A percentile compares a stretch with the other conserved stretches of the same genome.
Conservation (phyloP, 805 yeast species). For the Ogataea corticis region DNA sequence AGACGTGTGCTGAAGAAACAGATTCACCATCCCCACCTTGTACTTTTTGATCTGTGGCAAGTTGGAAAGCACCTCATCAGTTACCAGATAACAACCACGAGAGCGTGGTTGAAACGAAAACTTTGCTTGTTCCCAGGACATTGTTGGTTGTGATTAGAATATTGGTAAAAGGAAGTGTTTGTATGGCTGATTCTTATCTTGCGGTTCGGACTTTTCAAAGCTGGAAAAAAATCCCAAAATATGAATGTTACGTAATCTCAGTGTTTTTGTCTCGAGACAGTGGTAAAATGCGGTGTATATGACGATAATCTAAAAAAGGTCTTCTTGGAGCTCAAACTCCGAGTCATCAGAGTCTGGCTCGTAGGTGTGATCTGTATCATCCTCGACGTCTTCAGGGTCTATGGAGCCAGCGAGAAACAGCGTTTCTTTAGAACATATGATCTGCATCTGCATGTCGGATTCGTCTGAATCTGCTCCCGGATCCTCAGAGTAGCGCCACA, state of each 20-base stretch:
- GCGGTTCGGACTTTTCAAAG: too few relatives aligned
- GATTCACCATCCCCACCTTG: constrained; percentile 61
- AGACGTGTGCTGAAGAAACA: constrained; percentile 78
- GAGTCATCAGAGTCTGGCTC: constrained; percentile 9
- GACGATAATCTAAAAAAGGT: background rate
- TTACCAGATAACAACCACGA: constrained; percentile 70
- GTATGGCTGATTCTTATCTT: too few relatives aligned
- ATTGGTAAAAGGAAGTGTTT: too few relatives aligned
- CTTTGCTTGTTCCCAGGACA: constrained; percentile 61
- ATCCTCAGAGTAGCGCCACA: constrained; percentile 43
- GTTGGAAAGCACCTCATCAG: constrained; percentile 57
- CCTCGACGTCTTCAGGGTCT: constrained; percentile 26
- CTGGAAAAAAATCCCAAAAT: too few relatives aligned
- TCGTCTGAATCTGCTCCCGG: constrained; percentile 15
- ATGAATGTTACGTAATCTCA: too few relatives aligned
- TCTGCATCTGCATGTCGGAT: constrained; percentile 16
- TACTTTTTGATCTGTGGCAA: constrained; percentile 61
- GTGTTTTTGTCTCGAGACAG: too few relatives aligned
- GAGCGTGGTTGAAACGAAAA: constrained; percentile 56
- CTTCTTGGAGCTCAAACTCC: background rate
- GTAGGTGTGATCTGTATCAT: constrained; percentile 26
- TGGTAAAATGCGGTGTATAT: too few relatives aligned
- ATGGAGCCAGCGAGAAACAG: constrained; percentile 24
- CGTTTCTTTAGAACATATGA: constrained; percentile 27
- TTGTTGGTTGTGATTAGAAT: too few relatives aligned